Evolutionary conservation across 371 early-diverging fungal species (phyloP), one percentile per base, ranked within the genome.

Genomic region (Syncephalastrum contaminatum): DNA sequence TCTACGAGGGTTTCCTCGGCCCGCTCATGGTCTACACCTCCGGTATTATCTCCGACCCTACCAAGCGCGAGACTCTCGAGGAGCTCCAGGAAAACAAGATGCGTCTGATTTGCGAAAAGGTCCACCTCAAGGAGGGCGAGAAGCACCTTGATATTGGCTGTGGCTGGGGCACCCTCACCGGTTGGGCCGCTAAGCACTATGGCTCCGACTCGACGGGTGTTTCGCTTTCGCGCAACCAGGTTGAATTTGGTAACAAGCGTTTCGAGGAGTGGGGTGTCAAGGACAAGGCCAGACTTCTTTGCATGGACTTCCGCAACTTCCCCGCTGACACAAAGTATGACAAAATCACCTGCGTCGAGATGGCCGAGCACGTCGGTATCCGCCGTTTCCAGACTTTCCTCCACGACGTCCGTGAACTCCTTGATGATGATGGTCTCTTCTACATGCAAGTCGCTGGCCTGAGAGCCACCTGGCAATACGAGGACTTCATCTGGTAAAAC

Each of bases 351-450:
- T 73, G 92, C 62, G 87, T 97, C 61, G 97, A 96, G 70, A 97
- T 98, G 97, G 95, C 98, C 63, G 97, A 98, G 82, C 98, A 97
- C 70, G 97, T 98, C 43, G 98, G 97, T 66, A 83, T 97, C 56
- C 86, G 89, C 69, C 86, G 89, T 63, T 97, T 96, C 89, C 84
- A 88, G 48, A 85, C 87, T 56, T 97, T 98, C 80, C 73, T 98
- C 75, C 66, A 73, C 45, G 97, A 98, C 78, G 90, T 97, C 61
- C 84, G 86, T 69, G 95, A 94, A 45, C 85, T 95, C 83, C 79
- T 98, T 49, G 91, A 95, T 69, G 98, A 98, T 70, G 97, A 98
- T 80, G 98, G 98, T 64, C 68, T 98, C 50, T 96, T 96, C 83
- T 98, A 85, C 81, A 75, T 98, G 73, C 97, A 98, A 82, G 93